Evolutionary conservation across 208 protist species (phyloP).

Genomic region (Wallacemonas sp.): DNA sequence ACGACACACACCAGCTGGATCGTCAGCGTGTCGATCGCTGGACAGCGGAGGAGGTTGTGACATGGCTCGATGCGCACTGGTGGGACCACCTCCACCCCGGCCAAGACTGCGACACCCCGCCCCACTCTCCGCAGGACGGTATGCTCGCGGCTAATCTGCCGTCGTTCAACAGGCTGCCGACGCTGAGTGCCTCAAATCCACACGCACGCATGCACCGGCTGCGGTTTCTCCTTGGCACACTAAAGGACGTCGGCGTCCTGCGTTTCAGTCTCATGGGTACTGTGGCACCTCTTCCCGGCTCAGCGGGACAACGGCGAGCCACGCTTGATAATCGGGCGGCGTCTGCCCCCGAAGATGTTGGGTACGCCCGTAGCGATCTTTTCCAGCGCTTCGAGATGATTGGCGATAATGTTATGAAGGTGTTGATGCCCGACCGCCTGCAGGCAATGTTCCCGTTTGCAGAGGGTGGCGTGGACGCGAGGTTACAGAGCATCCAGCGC

Average conservation of each 20-base stretch:
- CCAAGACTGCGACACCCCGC: no score
- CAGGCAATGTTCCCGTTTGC: conserved; percentile 48
- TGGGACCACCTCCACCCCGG: conserved; percentile 17
- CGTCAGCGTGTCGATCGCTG: conserved; percentile 6
- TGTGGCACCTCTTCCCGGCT: no score
- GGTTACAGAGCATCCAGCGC: conserved; percentile 44
- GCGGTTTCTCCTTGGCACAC: conserved; percentile 33
- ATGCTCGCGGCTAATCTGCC: not conserved
- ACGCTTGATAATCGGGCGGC: conserved; percentile 1
- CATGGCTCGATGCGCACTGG: conserved; percentile 39
- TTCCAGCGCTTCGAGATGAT: conserved; percentile 87
- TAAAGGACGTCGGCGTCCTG: conserved; percentile 34
- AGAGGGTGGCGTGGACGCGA: conserved; percentile 36
- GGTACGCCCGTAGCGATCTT: conserved; percentile 26
- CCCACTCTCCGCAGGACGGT: no score
- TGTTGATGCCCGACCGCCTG: conserved; percentile 58
- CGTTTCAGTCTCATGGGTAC: conserved; percentile 24
- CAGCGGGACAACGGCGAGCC: no score
- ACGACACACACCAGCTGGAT: conserved; percentile 1
- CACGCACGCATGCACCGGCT: conserved; percentile 28
- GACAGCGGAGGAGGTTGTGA: conserved; percentile 22
- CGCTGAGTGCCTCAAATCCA: conserved; percentile 18
- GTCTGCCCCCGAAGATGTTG: not conserved
- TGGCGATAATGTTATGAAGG: conserved; percentile 78
- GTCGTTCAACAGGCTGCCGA: conserved; percentile 18